phyloP scores from a whole-genome alignment of 1,284 basidiomycete genomes.

The Ganoderma leucocontextum region DNA sequence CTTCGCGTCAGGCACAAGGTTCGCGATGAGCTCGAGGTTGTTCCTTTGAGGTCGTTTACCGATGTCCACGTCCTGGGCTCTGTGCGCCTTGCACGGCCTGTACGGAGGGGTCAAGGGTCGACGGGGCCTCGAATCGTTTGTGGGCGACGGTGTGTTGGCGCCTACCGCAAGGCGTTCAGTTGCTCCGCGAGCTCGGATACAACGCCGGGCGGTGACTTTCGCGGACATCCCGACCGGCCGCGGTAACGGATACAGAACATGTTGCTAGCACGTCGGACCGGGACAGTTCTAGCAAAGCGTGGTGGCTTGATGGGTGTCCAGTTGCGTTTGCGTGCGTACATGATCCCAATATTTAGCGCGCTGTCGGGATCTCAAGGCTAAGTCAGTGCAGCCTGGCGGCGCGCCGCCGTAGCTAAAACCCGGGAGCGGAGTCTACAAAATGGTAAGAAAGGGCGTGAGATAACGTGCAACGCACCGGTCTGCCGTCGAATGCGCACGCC shows the following conservation, averaged over 20 bases:
- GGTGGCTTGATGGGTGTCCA: constrained; percentile 6
- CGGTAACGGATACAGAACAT: neutral
- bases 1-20: neutral
- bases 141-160: constrained; percentile 14
- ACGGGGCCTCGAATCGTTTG: constrained; percentile 8
- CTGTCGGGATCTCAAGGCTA: neutral
- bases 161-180: constrained; percentile 5
- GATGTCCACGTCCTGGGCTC: neutral
- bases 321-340: neutral
- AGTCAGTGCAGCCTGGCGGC: neutral
- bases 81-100: neutral
- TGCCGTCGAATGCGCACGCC: neutral
- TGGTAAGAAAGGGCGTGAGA: neutral
- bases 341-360: neutral
- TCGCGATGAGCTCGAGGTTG: neutral
- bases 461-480: neutral
- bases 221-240: neutral
- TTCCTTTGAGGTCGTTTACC: neutral
- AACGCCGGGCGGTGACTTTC: neutral
- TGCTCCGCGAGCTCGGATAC: neutral
- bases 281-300: neutral
- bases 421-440: neutral
- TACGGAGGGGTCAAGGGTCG: neutral
- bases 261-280: neutral
- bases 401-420: neutral